Conservation (phyloP, 1,284 basidiomycete genomes). For the Trichosporon sp. region DNA sequence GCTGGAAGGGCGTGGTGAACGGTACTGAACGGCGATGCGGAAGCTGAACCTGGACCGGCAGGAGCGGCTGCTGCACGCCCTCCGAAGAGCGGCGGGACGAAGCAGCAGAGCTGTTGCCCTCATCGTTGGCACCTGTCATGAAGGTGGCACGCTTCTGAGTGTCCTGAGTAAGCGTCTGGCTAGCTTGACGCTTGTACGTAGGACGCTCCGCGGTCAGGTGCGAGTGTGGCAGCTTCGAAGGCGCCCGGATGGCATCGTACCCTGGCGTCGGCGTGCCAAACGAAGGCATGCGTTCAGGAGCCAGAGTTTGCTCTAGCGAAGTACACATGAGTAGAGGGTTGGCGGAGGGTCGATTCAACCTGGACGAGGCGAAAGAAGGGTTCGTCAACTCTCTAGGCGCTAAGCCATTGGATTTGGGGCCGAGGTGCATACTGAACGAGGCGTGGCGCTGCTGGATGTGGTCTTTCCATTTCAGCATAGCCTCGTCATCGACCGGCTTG, state of each 20-base stretch:
- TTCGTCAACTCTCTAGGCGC: conserved; percentile 17
- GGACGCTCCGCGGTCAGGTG: conserved; percentile 37
- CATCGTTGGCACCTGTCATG: conserved; percentile 22
- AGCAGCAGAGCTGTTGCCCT: conserved; percentile 14
- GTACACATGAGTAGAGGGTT: conserved; percentile 37
- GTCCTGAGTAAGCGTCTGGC: conserved; percentile 49
- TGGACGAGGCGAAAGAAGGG: conserved; percentile 25
- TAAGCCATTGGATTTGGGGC: conserved; percentile 28
- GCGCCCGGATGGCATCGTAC: conserved; percentile 21
- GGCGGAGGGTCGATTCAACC: conserved; percentile 17
- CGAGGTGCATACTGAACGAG: conserved; percentile 37
- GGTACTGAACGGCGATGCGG: conserved; percentile 2
- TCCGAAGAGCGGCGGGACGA: conserved; percentile 5
- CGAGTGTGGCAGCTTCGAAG: conserved; percentile 24
- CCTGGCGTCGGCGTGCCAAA: conserved; percentile 38
- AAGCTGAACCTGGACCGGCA: conserved; percentile 2
- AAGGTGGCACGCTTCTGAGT: conserved; percentile 35
- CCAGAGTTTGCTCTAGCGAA: conserved; percentile 53
- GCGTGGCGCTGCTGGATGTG: conserved; percentile 48
- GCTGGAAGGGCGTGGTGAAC: not conserved
- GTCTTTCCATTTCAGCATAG: conserved; percentile 43
- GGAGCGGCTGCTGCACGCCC: not conserved
- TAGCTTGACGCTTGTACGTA: conserved; percentile 54
- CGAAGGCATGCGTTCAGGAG: conserved; percentile 51
- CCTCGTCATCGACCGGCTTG: conserved; percentile 23